These are phyloP conservation scores for Trichoderma cornu-damae DNA, from an alignment of 2,329 filamentous ascomycete genomes.

Conservation along the genomic window DNA sequence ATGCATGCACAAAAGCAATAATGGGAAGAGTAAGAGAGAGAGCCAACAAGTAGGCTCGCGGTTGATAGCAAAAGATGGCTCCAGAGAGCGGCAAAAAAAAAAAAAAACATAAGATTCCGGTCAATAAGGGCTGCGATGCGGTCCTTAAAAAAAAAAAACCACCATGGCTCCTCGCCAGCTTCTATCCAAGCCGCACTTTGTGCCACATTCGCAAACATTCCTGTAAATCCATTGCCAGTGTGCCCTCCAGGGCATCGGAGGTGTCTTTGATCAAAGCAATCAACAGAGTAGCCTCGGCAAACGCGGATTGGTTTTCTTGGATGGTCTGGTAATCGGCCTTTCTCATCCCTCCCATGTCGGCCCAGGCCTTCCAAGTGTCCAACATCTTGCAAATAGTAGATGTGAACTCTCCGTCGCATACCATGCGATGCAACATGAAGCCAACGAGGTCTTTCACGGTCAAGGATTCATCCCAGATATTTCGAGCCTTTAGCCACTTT, in stretches of 20 bases:
- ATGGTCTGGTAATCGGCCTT: conserved; percentile 40
- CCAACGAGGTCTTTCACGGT: conserved; percentile 41
- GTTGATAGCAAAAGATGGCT: too few relatives aligned
- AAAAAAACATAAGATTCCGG: too few relatives aligned
- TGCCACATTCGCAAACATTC: conserved; percentile 52
- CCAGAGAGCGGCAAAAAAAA: background rate
- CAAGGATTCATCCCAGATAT: conserved; percentile 25
- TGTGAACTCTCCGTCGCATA: conserved; percentile 44
- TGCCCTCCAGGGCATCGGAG: conserved; percentile 42
- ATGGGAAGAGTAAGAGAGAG: too few relatives aligned
- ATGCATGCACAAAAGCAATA: too few relatives aligned
- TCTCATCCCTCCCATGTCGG: conserved; percentile 51
- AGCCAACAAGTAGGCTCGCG: too few relatives aligned
- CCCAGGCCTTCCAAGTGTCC: conserved; percentile 51
- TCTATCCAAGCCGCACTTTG: conserved; percentile 46
- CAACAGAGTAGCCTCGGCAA: conserved; percentile 46
- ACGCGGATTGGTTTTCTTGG: conserved; percentile 36
- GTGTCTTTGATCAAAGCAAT: conserved; percentile 45
- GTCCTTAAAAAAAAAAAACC: too few relatives aligned
- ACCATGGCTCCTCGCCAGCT: background rate
- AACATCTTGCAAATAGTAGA: conserved; percentile 40
- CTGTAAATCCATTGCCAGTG: conserved; percentile 48
- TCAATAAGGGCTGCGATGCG: too few relatives aligned
- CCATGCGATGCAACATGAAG: conserved; percentile 47
- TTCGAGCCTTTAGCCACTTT: conserved; percentile 38